Evolutionary conservation across 768 basidiomycete species (phyloP), one percentile per base, ranked within the genome.

Genomic region (Leccinum subgranulosum): DNA sequence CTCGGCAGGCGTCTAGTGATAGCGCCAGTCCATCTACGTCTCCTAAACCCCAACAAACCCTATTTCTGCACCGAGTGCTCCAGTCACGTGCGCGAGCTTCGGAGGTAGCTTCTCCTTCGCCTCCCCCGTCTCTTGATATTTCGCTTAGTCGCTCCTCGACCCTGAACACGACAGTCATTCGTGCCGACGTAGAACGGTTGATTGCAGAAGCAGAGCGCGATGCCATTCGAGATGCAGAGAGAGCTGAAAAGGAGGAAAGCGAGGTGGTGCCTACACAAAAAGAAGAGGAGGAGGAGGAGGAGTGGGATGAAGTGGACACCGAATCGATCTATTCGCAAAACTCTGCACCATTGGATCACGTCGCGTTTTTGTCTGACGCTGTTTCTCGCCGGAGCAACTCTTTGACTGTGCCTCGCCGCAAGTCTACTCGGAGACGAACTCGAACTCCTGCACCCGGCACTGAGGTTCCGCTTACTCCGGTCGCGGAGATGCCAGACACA

Each of bases 281-380:
- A 5, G 27, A 12, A n/a, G n/a, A 6, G 0, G 43, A 57, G 1
- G 57, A 29, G 10, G 62, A 56, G 9, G 59, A 33, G 0, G 56
- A 49, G 11, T 57, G 29, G 56, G 55, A 27, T 2, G 53, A 53
- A 6, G 29, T 10, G 19, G 46, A 57, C n/a, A n/a, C 53, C 0
- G 57, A 36, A 10, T 73, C 70, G 0, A 14, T 48, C 6, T 70
- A 70, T 49, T 70, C 71, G 4, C 69, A 71, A 53, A 31, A 15
- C 6, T 71, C 71, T 43, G 69, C 67, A 12, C 36, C 53, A 1
- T 1, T 60, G 4, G 64, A 69, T 19, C 64, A 69, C 23, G 12
- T 54, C 4, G 15, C 23, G 2, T 55, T 48, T 10, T 28, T 60
- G 2, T 39, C 60, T 21, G 57, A 54, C 2, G 39, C 49, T 14